Conservation (phyloP, 345 rosid genomes). For the Chamaenerion angustifolium region DNA sequence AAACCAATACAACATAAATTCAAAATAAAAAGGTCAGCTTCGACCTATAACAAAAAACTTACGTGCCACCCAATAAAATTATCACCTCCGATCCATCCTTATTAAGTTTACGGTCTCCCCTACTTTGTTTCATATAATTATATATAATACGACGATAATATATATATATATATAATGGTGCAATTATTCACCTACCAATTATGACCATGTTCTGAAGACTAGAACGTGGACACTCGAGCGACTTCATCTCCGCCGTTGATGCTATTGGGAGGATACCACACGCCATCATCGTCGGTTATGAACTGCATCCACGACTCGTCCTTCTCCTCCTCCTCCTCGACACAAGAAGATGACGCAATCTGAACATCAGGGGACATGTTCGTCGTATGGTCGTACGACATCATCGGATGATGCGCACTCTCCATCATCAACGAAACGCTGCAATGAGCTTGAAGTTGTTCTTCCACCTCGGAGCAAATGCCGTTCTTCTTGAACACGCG, state of each 20-base stretch:
- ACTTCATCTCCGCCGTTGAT: slow-evolving; percentile 9
- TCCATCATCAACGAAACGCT: slow-evolving; percentile 27
- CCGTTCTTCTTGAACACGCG: slow-evolving; percentile 96
- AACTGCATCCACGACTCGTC: slow-evolving; percentile 99
- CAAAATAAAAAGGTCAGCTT: no score
- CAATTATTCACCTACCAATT: not conserved
- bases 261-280: slow-evolving; percentile 52
- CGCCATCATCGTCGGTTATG: slow-evolving; percentile 60
- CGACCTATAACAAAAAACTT: no score
- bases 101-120: no score
- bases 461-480: slow-evolving; percentile 56
- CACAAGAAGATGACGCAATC: slow-evolving; percentile 20
- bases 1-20: no score
- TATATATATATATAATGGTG: no score
- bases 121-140: no score
- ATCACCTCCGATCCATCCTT: no score
- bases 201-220: not conserved
- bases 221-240: slow-evolving; percentile 3
- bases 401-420: slow-evolving; percentile 11
- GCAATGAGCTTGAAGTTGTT: slow-evolving; percentile 34
- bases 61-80: no score
- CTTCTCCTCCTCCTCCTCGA: slow-evolving; percentile 63
- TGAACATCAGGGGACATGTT: slow-evolving; percentile 51
- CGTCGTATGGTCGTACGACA: slow-evolving; percentile 28
- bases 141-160: no score